Base-by-base conservation (phyloP, 2,329 filamentous ascomycete genomes). In the Tolypocladium paradoxum region DNA sequence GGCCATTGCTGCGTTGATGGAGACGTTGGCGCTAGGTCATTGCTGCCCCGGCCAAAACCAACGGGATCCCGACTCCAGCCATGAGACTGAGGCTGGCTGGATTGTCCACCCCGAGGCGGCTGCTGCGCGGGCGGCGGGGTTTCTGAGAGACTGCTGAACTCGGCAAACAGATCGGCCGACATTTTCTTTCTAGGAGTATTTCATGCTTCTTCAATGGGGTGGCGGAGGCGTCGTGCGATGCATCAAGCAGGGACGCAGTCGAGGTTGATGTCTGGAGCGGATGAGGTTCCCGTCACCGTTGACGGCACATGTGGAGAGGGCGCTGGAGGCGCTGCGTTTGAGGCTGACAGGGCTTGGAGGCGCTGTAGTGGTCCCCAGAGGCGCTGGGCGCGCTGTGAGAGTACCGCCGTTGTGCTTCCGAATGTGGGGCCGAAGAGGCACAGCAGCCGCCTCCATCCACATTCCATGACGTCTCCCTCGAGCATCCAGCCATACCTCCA, bases 131-230 rank as follows among this genome's bases (percentile, higher is more conserved):
- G 60, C 33, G 70, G 62, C 54, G 66, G 57, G 55, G 62, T 65
- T 53, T 64, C 67, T 51, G 76, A 73, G 58, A 74, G 70, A 60
- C 70, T 72, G 61, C 78, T 80, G 60, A 85, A 84, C 58, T 82
- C 79, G 53, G 81, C 82, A 62, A 85, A 82, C 54, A 85, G 76
- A 66, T 85, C 81, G 56, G 81, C 79, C 60, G 82, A 85, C 82
- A 85, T 85, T 56, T 36, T 64, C 55, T n/a, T 31, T 8, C 24
- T 20, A 31, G 8, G 16, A 2, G 2, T 12, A 20, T 12, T n/a
- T 46, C 43, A 46, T 31, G 27, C 27, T 31, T 12, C 27, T 31
- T 20, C 2, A 18, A 5, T 2, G 11, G 4, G 43, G 22, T 3
- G 8, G 7, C 6, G 43, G 6, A 9, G 3, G 43, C 22, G 43